Percentiles rank a stretch among this genome's conserved stretches.
Evolutionary conservation across 441 rosid genomes (phyloP).

Genomic region (Bocquillonia castaneifolia): DNA sequence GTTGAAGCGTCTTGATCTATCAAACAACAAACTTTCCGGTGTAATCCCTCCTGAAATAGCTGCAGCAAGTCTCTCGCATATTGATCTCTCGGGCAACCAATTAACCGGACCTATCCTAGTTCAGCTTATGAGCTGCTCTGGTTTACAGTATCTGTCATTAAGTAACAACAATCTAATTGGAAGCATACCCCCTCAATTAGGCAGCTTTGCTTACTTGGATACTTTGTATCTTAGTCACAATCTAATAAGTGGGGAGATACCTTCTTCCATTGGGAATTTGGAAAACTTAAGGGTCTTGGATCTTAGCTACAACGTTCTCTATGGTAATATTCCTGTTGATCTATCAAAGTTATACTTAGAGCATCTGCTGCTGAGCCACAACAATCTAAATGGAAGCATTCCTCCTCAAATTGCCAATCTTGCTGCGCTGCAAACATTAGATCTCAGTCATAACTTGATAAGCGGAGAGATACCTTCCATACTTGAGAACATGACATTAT

Average conservation of each 20-base stretch:
- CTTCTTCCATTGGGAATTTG: background rate
- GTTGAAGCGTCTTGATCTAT: background rate
- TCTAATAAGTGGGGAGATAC: background rate
- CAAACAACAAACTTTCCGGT: background rate
- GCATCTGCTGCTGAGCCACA: background rate
- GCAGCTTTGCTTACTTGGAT: background rate
- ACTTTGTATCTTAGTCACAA: constrained; percentile 1
- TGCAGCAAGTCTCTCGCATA: background rate
- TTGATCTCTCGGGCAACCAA: background rate
- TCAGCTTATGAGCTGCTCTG: background rate
- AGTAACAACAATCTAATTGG: background rate
- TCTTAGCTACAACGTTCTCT: background rate
- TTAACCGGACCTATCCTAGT: background rate
- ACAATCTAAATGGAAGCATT: background rate
- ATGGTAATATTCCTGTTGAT: background rate
- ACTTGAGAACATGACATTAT: background rate
- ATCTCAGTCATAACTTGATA: background rate
- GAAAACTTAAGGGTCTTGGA: background rate
- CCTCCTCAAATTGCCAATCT: background rate
- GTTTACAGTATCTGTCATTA: background rate
- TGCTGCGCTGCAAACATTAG: background rate
- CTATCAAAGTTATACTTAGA: background rate
- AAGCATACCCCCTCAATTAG: background rate
- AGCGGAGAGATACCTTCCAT: background rate
- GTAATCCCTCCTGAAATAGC: background rate